Conservation (phyloP, 805 yeast species). For the Wickerhamiella allomyrinae region DNA sequence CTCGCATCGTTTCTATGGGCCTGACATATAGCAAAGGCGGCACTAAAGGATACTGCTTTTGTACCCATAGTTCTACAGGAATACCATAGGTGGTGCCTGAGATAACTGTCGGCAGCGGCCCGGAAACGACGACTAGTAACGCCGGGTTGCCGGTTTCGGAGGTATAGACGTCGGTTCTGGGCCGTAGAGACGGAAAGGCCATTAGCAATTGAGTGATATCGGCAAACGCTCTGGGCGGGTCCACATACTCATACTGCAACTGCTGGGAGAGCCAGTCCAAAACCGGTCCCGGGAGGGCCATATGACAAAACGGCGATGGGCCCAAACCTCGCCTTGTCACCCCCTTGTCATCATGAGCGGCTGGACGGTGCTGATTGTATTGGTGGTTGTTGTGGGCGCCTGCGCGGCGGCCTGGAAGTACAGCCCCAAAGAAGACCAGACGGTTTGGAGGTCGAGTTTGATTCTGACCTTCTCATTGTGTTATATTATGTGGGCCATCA, state of each 20-base stretch:
- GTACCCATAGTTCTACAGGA: slow-evolving; percentile 67
- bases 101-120: slow-evolving; percentile 32
- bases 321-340: neutral
- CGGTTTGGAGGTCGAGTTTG: slow-evolving; percentile 57
- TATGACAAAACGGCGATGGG: neutral
- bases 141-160: slow-evolving; percentile 43
- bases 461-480: slow-evolving; percentile 62
- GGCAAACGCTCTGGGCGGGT: slow-evolving; percentile 45
- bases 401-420: slow-evolving; percentile 65
- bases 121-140: slow-evolving; percentile 50
- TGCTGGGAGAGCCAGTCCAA: slow-evolving; percentile 41
- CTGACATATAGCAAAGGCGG: slow-evolving; percentile 56
- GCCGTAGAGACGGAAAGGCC: slow-evolving; percentile 38
- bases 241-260: slow-evolving; percentile 42
- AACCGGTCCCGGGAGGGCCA: slow-evolving; percentile 10
- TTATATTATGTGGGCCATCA: slow-evolving; percentile 84
- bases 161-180: slow-evolving; percentile 55
- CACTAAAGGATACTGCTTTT: slow-evolving; percentile 50
- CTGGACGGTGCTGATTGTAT: slow-evolving; percentile 54
- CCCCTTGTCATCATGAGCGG: slow-evolving; percentile 30
- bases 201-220: slow-evolving; percentile 46
- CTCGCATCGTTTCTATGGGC: slow-evolving; percentile 34
- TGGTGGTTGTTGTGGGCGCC: slow-evolving; percentile 41
- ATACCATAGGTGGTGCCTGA: slow-evolving; percentile 26
- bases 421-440: slow-evolving; percentile 66